Base-by-base conservation (phyloP, 805 yeast species). In the Pichia heedii region DNA sequence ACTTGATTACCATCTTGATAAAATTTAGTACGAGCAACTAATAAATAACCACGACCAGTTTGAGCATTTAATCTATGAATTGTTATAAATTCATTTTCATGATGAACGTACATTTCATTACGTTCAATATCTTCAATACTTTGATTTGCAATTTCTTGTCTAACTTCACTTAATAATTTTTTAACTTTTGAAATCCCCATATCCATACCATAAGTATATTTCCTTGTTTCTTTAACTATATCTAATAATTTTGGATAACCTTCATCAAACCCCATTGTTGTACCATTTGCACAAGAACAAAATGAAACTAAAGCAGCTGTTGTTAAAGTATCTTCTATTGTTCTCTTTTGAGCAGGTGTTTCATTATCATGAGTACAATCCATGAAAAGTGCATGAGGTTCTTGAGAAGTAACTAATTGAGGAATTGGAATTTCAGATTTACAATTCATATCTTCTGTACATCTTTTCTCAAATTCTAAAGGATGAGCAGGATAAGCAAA, bases 331-430 rank as follows among this genome's bases (percentile, higher is more conserved):
- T 90, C 98, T 57, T 89, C 96, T 1, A 86, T 82, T 0, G 96
- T 88, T 58, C 97, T 77, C 63, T 84, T 87, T 53, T 90, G 94
- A 36, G 71, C 74, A 2, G 97, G 95, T 19, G 79, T 81, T 63
- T 88, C 93, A 57, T 90, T 90, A 61, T 90, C 98, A 61, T 90
- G 98, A 2, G 97, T 89, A 56, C 97, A 90, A 58, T 93, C 97
- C 97, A 93, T 90, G 54, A 90, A 83, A 53, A 93, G 68, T 0
- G 97, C 96, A 64, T 88, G 97, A 4, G 95, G 94, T n/a, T 81
- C 77, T 36, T 80, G 75, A 4, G 81, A 70, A 2, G 79, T 69
- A 38, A 90, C 69, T 10, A 76, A 68, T 50, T 71, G 72, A 2
- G 94, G 90, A 39, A 84, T 71, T 47, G 77, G 78, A 48, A 83